These are phyloP conservation scores for Grigorovia transvaalensis DNA, from an alignment of 805 yeast species.

Conservation along the genomic window DNA sequence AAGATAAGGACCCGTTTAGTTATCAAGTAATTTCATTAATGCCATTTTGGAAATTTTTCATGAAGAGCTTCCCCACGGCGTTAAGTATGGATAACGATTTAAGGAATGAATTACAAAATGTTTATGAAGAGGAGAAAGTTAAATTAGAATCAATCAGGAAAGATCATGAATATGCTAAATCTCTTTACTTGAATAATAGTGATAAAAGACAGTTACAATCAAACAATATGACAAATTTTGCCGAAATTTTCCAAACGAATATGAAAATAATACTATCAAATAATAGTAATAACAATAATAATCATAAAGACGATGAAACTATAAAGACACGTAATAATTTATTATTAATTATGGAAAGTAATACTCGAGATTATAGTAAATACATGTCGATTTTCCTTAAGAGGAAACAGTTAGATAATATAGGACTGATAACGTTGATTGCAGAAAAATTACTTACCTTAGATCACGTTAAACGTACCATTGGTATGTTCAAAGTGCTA, in stretches of 20 bases:
- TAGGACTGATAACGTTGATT: constrained; percentile 16
- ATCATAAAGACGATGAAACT: neutral
- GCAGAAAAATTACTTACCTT: constrained; percentile 21
- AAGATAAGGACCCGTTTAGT: constrained; percentile 13
- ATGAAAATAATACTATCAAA: constrained; percentile 12
- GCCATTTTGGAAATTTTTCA: constrained; percentile 28
- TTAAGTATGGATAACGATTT: constrained; percentile 22
- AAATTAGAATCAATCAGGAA: constrained; percentile 16
- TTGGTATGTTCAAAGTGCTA: constrained; percentile 13
- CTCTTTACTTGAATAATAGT: constrained; percentile 8
- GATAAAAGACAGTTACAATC: neutral
- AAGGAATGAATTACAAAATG: constrained; percentile 16
- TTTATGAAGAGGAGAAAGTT: constrained; percentile 23
- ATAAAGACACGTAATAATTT: constrained; percentile 14
- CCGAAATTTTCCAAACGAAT: constrained; percentile 24
- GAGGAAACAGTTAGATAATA: constrained; percentile 17
- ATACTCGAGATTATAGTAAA: constrained; percentile 22
- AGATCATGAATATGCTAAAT: constrained; percentile 9
- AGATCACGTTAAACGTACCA: constrained; percentile 18
- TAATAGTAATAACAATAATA: neutral
- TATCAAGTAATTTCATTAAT: constrained; percentile 19
- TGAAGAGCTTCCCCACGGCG: constrained; percentile 21
- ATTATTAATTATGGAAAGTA: constrained; percentile 15
- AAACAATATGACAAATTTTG: constrained; percentile 11
- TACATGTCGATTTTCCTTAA: constrained; percentile 25